These are phyloP conservation scores for Podospora sp. DNA, from an alignment of 495 filamentous ascomycete genomes.

Conservation along the genomic window DNA sequence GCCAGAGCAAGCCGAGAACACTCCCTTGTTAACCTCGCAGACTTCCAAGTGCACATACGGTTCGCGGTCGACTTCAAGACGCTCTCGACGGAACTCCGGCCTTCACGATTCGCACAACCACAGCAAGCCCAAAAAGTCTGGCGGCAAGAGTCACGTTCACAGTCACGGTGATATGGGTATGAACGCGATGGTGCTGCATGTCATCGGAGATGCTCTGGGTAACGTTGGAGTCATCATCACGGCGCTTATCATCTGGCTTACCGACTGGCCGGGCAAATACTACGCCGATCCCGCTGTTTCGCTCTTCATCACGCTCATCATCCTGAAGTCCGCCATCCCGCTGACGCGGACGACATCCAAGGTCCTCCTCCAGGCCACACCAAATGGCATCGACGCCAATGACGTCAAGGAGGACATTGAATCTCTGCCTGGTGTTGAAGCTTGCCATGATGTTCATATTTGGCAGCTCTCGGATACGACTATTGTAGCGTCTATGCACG, in stretches of 20 bases:
- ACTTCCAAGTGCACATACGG: constrained; percentile 24
- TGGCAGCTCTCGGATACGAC: constrained; percentile 97
- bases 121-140: constrained; percentile 67
- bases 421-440: constrained; percentile 76
- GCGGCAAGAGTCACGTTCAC: constrained; percentile 67
- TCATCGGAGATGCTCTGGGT: constrained; percentile 93
- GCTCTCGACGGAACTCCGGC: constrained; percentile 42
- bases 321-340: constrained; percentile 86
- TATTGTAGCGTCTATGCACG: constrained; percentile 86
- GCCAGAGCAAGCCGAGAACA: constrained; percentile 47
- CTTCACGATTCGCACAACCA: constrained; percentile 75
- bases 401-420: constrained; percentile 93
- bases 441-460: constrained; percentile 93
- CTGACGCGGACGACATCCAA: constrained; percentile 92
- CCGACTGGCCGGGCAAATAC: constrained; percentile 58
- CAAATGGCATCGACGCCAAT: constrained; percentile 79
- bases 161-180: constrained; percentile 91
- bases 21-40: constrained; percentile 44
- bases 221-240: constrained; percentile 97
- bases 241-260: constrained; percentile 90
- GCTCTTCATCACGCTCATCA: constrained; percentile 94
- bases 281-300: constrained; percentile 94
- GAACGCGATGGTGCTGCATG: constrained; percentile 95
- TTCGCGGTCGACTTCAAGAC: constrained; percentile 31
- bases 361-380: constrained; percentile 91